Percentiles rank a stretch among this genome's conserved stretches.
phyloP scores from a whole-genome alignment of 257 asterid genomes.

The Vinca minor region DNA sequence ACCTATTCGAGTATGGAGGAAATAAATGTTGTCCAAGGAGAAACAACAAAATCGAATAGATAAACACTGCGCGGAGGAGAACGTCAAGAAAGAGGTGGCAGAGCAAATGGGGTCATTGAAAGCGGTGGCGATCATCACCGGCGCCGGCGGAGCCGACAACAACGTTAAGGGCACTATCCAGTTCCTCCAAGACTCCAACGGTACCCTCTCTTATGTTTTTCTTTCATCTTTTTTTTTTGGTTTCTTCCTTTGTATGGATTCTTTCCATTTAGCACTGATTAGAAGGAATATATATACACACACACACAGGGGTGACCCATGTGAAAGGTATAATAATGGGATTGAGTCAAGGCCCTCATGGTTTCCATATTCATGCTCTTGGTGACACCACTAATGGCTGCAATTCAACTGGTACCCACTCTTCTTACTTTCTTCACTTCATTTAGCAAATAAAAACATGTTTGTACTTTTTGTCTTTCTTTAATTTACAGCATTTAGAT shows the following conservation, averaged over 20 bases:
- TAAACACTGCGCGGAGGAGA: no score
- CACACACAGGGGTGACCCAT: constrained; percentile 33
- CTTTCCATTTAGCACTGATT: not conserved
- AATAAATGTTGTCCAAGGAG: not conserved
- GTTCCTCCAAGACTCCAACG: constrained; percentile 47
- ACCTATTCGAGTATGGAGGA: no score
- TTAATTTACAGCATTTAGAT: not conserved
- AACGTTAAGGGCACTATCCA: constrained; percentile 59
- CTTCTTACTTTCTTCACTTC: not conserved
- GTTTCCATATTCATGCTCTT: constrained; percentile 82
- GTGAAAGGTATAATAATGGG: constrained; percentile 65
- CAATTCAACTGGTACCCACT: constrained; percentile 80
- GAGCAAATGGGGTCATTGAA: constrained; percentile 43
- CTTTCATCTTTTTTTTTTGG: not conserved
- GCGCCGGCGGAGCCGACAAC: no score
- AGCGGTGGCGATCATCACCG: constrained; percentile 82
- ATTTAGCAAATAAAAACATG: not conserved
- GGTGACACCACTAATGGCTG: constrained; percentile 97
- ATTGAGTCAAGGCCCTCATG: constrained; percentile 77
- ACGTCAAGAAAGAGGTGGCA: not conserved
- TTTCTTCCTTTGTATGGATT: not conserved
- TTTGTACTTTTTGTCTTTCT: not conserved
- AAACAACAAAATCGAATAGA: not conserved
- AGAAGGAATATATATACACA: not conserved
- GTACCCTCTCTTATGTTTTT: constrained; percentile 12